Evolutionary conservation across 352 stramenopile genomes (phyloP), one percentile per base, ranked within the genome.

Genomic region (Thalassiosira mediterranea): DNA sequence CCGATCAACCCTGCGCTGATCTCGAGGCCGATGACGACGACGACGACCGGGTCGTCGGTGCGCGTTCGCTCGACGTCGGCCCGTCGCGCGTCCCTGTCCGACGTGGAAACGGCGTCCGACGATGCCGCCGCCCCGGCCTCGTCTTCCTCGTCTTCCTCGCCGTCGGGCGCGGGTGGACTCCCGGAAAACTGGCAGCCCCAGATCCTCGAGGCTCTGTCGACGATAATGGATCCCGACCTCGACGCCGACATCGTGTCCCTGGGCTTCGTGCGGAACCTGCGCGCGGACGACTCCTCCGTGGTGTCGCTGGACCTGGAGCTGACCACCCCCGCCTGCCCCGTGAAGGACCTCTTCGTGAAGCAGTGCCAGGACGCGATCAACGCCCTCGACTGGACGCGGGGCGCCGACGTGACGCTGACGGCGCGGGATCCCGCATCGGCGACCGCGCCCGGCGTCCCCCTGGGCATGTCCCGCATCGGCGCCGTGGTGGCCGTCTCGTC

Each of bases 211-310:
- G 53, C 66, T 38, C 51, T 91, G 17, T 84, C 74, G 34, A 21
- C 51, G 47, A 76, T 94, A 11, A 91, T 93, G 52, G 88, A 94
- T 81, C 88, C 88, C 7, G 90, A 95, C 73, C 72, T 95, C 3
- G 73, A 86, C 31, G 52, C 78, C 1, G 89, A 95, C 59, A 94
- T 95, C 76, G 90, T 95, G 13, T 86, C 89, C 2, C 72, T 94
- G 8, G 89, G 89, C 11, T 95, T 95, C 75, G 76, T 94, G 4
- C 83, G 94, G 62, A 90, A 95, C 59, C 65, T 95, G 2, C 38
- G 54, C 34, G 72, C 93, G n/a, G 79, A 88, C 53, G 54, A 86
- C 32, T 79, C 57, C 8, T 67, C 52, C 4, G 77, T 79, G 4
- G 69, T 94, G 19, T 80, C 70, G 0, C 90, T 95, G 59, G 78